Evolutionary conservation across 495 filamentous ascomycete genomes (phyloP).

Genomic region (Chaetomium tenue): DNA sequence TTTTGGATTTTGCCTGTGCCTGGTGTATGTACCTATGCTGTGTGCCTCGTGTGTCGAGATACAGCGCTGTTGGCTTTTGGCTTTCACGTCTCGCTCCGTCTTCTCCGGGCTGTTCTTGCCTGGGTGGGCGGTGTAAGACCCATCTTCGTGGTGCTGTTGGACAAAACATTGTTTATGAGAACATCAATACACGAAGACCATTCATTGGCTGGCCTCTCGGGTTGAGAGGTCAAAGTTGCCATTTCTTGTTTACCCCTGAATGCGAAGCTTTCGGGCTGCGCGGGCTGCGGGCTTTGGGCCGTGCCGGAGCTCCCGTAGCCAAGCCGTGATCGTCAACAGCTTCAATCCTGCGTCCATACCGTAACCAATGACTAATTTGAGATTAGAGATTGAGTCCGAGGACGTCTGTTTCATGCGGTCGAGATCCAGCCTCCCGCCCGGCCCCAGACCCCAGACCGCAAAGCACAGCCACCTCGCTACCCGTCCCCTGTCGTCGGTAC

Average conservation of each 20-base stretch:
- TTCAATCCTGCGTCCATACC: neutral
- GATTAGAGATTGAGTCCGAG: too few relatives aligned
- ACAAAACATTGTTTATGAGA: neutral
- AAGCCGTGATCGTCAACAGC: neutral
- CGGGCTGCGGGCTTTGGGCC: too few relatives aligned
- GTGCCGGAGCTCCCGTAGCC: too few relatives aligned
- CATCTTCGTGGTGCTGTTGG: neutral
- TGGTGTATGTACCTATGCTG: neutral
- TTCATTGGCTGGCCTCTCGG: conserved; percentile 15
- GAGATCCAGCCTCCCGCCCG: too few relatives aligned
- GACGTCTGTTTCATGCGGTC: too few relatives aligned
- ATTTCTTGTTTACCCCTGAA: conserved; percentile 1
- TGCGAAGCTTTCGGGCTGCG: neutral
- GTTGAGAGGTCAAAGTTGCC: conserved; percentile 15
- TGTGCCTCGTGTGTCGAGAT: neutral
- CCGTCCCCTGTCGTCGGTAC: too few relatives aligned
- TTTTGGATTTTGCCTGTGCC: neutral
- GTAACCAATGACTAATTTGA: too few relatives aligned
- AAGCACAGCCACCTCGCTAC: too few relatives aligned
- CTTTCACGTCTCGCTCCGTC: neutral
- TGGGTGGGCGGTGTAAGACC: neutral
- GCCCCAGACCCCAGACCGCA: too few relatives aligned
- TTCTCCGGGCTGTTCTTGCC: neutral
- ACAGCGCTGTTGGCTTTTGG: conserved; percentile 5
- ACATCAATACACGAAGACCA: conserved; percentile 3